Evolutionary conservation across 1,284 basidiomycete genomes (phyloP), one percentile per base, ranked within the genome.

Genomic region (Ustilago sp.): DNA sequence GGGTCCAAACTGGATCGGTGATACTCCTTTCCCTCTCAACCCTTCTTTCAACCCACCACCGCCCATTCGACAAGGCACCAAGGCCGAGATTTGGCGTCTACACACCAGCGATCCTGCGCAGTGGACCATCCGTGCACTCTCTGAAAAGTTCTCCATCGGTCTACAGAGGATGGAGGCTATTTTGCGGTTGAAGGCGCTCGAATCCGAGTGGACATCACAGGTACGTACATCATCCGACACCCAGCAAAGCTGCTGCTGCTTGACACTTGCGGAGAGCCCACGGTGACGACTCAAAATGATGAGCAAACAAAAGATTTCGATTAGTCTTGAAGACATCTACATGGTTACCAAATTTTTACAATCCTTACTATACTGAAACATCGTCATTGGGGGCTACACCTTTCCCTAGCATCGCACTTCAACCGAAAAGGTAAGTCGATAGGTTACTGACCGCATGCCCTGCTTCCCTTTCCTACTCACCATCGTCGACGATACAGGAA

Each of bases 321-420:
- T 83, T 83, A 83, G 82, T 83, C 82, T 83, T 83, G 82, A 82
- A 82, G 82, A 83, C 82, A 68, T 62, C 59, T 61, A 74, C 70
- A 73, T 80, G 79, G 77, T 78, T 78, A 78, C 68, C 74, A 73
- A 68, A 59, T 59, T 73, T 73, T 72, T 63, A 71, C 67, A 70
- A 77, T 74, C 69, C 77, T 79, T 79, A 75, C 73, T 75, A 75
- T 75, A 70, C 73, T 75, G 73, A 74, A 66, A 45, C 55, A 50
- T 52, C n/a, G 34, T 36, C 52, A 45, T 68, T 58, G 70, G 58
- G 65, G 62, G 66, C 63, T 65, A 48, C 52, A 28, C 34, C 8
- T n/a, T 9, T 13, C 36, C n/a, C 11, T 11, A 13, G 17, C 19
- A 31, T 5, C 52, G 12, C 15, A 8, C 19, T n/a, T 39, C 11